Evolutionary conservation across 495 filamentous ascomycete genomes (phyloP), one percentile per base, ranked within the genome.

Genomic region (Penicillium chermesinum): DNA sequence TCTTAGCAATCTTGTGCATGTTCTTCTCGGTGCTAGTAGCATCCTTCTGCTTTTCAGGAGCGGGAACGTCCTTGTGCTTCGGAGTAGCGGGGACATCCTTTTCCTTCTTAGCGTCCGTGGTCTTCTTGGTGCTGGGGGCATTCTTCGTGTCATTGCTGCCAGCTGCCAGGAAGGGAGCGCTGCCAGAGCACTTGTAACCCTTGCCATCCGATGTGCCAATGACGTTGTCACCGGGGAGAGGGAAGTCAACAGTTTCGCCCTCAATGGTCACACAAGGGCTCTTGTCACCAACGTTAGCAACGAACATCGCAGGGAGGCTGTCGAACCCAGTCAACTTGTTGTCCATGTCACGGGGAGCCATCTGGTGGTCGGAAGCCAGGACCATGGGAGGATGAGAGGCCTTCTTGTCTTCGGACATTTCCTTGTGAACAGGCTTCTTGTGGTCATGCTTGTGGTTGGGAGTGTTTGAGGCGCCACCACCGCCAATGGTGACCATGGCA

Each of bases 401-500:
- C 36, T 50, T 46, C 34, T 43, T 27, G n/a, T 51, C 32, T 14
- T 35, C 22, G 18, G n/a, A 3, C 21, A 37, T 52, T 1, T 41
- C 15, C 36, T 45, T 35, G 18, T n/a, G 0, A 19, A 2, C n/a
- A 16, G 13, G 32, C 37, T 34, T 41, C 9, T 48, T 38, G 17
- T 18, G 10, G 25, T 8, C 3, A 17, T 38, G 18, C 8, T 58
- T 27, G 35, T 36, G 19, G n/a, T 17, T 1, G n/a, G 17, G 14
- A 6, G 19, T 36, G 19, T 15, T 48, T 16, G 46, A 12, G 37
- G 38, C 41, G 19, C 49, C 46, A 8, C 78, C 80, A 8, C 77
- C 80, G 0, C 69, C 65, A 53, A 95, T 78, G 4, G 75, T 80
- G 38, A 91, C 75, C 15, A 86, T 79, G 3, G 84, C 86, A 51